Conservation (phyloP, 2,329 filamentous ascomycete genomes). For the Fusarium robinianum region DNA sequence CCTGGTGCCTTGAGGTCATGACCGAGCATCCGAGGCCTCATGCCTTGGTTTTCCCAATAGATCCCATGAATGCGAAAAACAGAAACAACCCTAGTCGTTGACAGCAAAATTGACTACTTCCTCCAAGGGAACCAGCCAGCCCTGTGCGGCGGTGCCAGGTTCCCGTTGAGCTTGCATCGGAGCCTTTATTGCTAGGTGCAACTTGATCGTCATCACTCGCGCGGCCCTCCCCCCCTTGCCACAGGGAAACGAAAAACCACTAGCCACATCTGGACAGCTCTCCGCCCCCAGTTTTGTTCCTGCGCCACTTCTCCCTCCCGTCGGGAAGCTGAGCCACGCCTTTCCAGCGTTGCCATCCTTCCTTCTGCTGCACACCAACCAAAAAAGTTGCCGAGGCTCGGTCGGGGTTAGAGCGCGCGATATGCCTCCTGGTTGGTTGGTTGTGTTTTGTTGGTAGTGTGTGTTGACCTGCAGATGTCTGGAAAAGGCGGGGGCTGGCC, state of each 20-base stretch:
- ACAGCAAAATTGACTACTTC: too few relatives aligned
- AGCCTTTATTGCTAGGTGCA: not conserved
- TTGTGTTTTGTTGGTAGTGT: too few relatives aligned
- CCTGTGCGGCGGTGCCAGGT: conserved; percentile 9
- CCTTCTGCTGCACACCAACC: conserved; percentile 21
- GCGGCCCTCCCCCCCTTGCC: conserved; percentile 22
- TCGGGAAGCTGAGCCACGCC: conserved; percentile 19
- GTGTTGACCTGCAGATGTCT: conserved; percentile 31
- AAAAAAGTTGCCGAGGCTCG: conserved; percentile 8
- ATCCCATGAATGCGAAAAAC: too few relatives aligned
- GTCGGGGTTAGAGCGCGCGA: too few relatives aligned
- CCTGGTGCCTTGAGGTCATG: too few relatives aligned
- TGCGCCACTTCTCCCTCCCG: too few relatives aligned
- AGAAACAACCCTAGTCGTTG: too few relatives aligned
- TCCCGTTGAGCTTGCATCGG: not conserved
- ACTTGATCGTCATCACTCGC: conserved; percentile 9
- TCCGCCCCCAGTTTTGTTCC: too few relatives aligned
- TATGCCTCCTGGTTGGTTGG: too few relatives aligned
- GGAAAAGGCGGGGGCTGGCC: conserved; percentile 20
- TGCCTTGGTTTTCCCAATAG: too few relatives aligned
- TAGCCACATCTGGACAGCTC: conserved; percentile 9
- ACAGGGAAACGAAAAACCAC: conserved; percentile 5
- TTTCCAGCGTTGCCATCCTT: not conserved
- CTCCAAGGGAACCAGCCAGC: conserved; percentile 20
- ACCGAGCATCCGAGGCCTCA: too few relatives aligned